Evolutionary conservation across 805 yeast genomes (phyloP), one percentile per base, ranked within the genome.

Genomic region (Wickerhamomyces canadensis): DNA sequence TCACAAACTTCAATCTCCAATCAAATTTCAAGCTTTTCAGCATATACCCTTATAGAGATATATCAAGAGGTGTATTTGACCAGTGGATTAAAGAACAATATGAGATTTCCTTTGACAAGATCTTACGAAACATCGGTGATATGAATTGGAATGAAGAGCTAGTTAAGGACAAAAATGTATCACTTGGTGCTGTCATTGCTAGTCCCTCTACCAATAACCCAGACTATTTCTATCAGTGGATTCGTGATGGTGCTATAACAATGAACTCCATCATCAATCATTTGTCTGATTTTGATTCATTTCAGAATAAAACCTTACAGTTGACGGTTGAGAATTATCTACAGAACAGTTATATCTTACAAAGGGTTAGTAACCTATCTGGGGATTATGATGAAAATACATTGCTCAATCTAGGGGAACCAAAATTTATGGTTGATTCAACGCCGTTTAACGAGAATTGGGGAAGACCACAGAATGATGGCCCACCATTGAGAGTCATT

Each of bases 401-500:
- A 13, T 63, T 72, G 33, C 59, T 60, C 8, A 87, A 85, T 2
- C 65, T 89, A 24, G 98, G 97, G 2, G 98, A 91, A 57, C 97
- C 98, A 7, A 91, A 91, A 58, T 91, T 83, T 54, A 57, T 70
- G 55, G 76, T 79, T 4, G 74, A 86, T 54, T 80, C 82, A 18
- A 50, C 75, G 0, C 67, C 84, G 1, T 91, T 83, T 51, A 57
- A 58, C 6, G 79, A 64, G 3, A 57, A 65, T 25, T 91, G 98
- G 98, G 98, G 98, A 2, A 69, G 98, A 48, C 98, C 98, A 1
- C 98, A 91, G 61, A 73, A 87, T 42, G 98, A 91, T 58, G 98
- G 98, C 0, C 96, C 98, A 1, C 89, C 94, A 1, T 67, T 91
- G 40, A 70, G 97, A 49, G 70, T 79, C 10, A 70, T 81, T 38